Base-by-base conservation (phyloP, 202 grass and related monocot genomes). In the Carex arenaria region DNA sequence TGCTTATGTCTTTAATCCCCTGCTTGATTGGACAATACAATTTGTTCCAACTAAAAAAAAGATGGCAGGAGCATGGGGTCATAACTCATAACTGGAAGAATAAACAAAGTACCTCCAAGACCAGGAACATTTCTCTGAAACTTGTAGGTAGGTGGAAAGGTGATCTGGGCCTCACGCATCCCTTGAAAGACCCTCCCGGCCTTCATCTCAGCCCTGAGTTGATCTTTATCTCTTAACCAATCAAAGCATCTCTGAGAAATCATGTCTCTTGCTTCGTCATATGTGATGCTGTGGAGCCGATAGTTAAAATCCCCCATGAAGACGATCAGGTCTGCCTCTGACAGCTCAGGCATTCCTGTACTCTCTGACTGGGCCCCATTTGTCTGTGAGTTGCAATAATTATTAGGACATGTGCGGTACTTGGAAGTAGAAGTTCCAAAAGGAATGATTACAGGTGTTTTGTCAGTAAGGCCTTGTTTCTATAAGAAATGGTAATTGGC, bases 301-400 rank as follows among this genome's bases (percentile, higher is more conserved):
- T 98, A 98, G 85, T 98, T 98, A 78, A 98, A 98, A 90, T 98
- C 95, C 84, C 96, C 96, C 82, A 98, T 87, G 83, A 98, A 98
- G 53, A 98, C 86, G 62, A 95, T 80, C 93, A 98, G 93, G 81
- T 98, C 96, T 57, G 89, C 89, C 72, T 98, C 95, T 68, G 93
- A 92, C 56, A 98, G 82, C 66, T 98, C 95, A 53, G 95, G 93
- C 85, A 83, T 92, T 54, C 87, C 86, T 53, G 88, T 92, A 55
- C 14, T 65, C 61, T 95, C 95, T 89, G 84, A 62, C 64, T 87
- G 93, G 73, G 89, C 82, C 87, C 93, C 95, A 20, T 84, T 93
- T 72, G 83, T 89, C 93, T 95, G 88, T 20, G 66, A 85, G 75
- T 62, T 75, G 42, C 57, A 70, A 31, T 32, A 82, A 80, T 83